A percentile compares a stretch with the other conserved stretches of the same genome.
These are phyloP conservation scores for Raddia guianensis DNA, from an alignment of 176 grass and related monocot genomes.

Conservation along the genomic window DNA sequence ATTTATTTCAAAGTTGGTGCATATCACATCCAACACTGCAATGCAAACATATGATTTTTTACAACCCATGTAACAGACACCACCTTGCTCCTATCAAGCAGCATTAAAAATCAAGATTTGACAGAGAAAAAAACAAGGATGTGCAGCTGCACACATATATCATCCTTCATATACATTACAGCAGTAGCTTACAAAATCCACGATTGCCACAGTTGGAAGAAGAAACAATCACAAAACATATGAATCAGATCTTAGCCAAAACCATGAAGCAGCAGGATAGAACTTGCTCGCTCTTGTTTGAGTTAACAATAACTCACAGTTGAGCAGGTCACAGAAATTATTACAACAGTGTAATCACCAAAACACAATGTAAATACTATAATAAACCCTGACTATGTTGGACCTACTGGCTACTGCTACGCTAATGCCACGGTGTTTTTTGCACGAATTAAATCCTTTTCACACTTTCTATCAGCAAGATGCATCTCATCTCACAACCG, in stretches of 20 bases:
- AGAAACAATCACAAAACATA: background rate
- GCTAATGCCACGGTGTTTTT: background rate
- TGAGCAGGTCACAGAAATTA: background rate
- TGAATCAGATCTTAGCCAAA: background rate
- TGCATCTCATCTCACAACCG: background rate
- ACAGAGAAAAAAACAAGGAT: background rate
- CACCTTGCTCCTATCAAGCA: background rate
- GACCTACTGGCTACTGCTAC: background rate
- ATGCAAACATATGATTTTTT: background rate
- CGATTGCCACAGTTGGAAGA: background rate
- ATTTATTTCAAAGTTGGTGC: background rate
- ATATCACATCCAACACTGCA: background rate
- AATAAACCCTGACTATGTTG: background rate
- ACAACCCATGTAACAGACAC: background rate
- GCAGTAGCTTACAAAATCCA: background rate
- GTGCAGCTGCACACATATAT: background rate
- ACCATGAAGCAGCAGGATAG: conserved; percentile 4
- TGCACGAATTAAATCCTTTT: background rate
- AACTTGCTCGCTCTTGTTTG: too few species aligned
- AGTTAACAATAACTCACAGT: too few species aligned
- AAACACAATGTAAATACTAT: background rate
- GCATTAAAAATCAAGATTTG: background rate
- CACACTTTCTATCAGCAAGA: background rate
- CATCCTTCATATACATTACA: background rate
- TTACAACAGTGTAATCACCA: background rate